Evolutionary conservation across 2,329 filamentous ascomycete genomes (phyloP), one percentile per base, ranked within the genome.

Genomic region (Exophiala oligosperma): DNA sequence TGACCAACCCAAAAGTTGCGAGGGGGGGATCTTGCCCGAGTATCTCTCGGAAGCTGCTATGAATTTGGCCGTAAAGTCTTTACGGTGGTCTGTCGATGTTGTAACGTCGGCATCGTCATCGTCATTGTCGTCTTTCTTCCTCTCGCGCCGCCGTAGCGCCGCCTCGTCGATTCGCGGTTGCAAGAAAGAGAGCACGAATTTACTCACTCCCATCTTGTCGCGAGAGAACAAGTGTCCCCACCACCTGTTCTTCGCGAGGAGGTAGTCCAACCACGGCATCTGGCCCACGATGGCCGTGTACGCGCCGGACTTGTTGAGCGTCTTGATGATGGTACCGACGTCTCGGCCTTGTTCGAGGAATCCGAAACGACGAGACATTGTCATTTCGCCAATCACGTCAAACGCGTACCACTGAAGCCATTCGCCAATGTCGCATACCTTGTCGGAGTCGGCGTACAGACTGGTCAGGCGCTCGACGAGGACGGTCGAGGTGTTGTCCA

Each of bases 401-500:
- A 70, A 72, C 23, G 70, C 67, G 54, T 70, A 65, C 58, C 71
- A 76, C 52, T 70, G 75, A 54, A 77, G 72, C 70, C 71, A 75
- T 17, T 69, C 54, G 32, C 73, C 70, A 3, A 78, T 71, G 12
- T 74, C 65, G 11, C 52, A 55, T 6, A 29, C 23, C n/a, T 55
- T 48, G 43, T 23, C 32, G 28, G 29, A 60, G 1, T 60, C 56
- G 6, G 76, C 78, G 62, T 79, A 87, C 2, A 86, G 68, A 1
- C 76, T 74, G 62, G 82, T 77, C 0, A 84, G 86, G 68, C 84
- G 82, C 29, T 78, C 72, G 9, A 92, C 80, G 70, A 91, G 92
- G 2, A 89, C 74, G 62, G 84, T 82, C 0, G 87, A 86, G 1
- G 88, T 91, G 64, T 84, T 87, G 70, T 91, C 88, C 37, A 93